These are phyloP conservation scores for Gynostemma pentaphyllum DNA, from an alignment of 306 rosid genomes.

Conservation along the genomic window DNA sequence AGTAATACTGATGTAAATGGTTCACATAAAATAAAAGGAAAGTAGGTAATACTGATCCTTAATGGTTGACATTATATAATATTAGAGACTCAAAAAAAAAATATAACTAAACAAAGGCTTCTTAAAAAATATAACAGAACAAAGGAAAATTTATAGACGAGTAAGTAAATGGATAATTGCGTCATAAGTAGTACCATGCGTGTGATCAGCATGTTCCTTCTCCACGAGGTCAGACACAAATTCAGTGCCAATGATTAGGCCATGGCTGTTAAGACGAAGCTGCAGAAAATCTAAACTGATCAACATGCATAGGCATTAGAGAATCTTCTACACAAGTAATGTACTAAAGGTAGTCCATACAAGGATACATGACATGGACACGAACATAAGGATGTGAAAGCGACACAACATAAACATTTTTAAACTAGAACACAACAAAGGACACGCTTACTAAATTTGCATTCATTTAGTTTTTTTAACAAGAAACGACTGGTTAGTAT, in stretches of 20 bases:
- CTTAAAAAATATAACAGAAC: no score
- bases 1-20: no score
- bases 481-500: no score
- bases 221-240: slow-evolving; percentile 94
- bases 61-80: background rate
- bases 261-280: slow-evolving; percentile 75
- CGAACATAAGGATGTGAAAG: background rate
- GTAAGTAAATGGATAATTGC: background rate
- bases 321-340: background rate
- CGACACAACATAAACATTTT: no score
- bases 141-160: slow-evolving; percentile 1
- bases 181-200: slow-evolving; percentile 48
- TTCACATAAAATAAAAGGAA: background rate
- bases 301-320: slow-evolving; percentile 9
- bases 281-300: slow-evolving; percentile 36
- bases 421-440: no score
- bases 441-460: no score
- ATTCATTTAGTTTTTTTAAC: no score
- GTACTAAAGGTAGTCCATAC: background rate
- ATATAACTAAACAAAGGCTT: background rate
- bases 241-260: slow-evolving; percentile 83
- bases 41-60: background rate
- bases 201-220: slow-evolving; percentile 51
- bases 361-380: background rate
- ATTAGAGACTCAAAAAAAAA: background rate